Base-by-base conservation (phyloP, 257 asterid genomes). In the Cynanchum wilfordii region DNA sequence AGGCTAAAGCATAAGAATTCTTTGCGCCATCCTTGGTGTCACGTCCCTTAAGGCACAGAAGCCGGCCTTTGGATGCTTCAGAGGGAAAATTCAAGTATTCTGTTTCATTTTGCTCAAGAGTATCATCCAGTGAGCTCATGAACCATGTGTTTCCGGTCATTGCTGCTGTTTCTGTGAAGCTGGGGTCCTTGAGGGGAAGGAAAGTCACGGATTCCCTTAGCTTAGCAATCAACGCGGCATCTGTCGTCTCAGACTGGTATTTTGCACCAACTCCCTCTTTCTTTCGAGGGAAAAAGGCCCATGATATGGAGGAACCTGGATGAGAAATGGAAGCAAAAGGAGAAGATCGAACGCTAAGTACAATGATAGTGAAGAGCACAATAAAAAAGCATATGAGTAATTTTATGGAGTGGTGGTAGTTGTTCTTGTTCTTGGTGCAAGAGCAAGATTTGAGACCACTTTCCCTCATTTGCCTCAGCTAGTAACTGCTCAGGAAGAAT, bases 1-100 rank as follows among this genome's bases (percentile, higher is more conserved):
- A 83, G 12, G 83, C 85, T 71, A 78, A 78, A 17, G 81, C 85
- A 30, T 80, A 83, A 29, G 75, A 76, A 73, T 80, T 83, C 67
- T 64, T 80, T 0, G 81, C 57, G 13, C 84, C 84, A 57, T 80
- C 84, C 40, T 44, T 29, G 1, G 62, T 70, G 73, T 80, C 62
- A 33, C 59, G 74, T 29, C 84, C 84, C 68, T 66, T 78, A 29
- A 77, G 19, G 64, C 87, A 80, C 30, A 80, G 82, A 56, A 80
- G 65, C 65, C 84, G 58, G 50, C 78, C 82, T 20, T 33, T 68
- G 27, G 84, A 77, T 10, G 70, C 78, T 25, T 75, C 68, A 3
- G 82, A 80, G 45, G 87, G 87, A 73, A 82, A 79, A 63, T 73
- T 73, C 78, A 82, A 10, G 68, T 73, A 66, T 47, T 70, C 71